Conservation (phyloP, 345 rosid species). For the Euphorbia pulcherrima region DNA sequence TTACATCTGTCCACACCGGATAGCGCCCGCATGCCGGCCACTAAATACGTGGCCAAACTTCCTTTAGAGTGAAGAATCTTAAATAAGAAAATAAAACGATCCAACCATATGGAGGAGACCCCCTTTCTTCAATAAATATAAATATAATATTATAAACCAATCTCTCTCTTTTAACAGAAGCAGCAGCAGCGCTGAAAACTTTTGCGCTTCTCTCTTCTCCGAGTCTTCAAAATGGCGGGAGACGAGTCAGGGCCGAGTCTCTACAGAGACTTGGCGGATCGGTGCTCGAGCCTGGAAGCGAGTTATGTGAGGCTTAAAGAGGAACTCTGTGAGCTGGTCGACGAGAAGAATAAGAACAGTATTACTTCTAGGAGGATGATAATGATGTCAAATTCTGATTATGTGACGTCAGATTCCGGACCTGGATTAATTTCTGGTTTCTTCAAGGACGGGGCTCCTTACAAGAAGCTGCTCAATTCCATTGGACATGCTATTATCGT, state of each 20-base stretch:
- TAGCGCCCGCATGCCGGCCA: slow-evolving; percentile 13
- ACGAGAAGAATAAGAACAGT: slow-evolving; percentile 26
- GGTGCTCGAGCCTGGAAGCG: slow-evolving; percentile 58
- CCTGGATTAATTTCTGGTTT: slow-evolving; percentile 38
- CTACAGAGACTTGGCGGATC: slow-evolving; percentile 51
- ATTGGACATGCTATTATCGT: slow-evolving; percentile 77
- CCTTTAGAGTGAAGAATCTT: slow-evolving; percentile 10
- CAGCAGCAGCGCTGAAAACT: slow-evolving; percentile 8
- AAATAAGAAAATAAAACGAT: not conserved
- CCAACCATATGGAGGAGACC: not conserved
- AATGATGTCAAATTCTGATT: slow-evolving; percentile 8
- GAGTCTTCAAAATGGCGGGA: slow-evolving; percentile 34
- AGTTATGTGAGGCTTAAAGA: slow-evolving; percentile 49
- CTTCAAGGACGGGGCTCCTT: slow-evolving; percentile 45
- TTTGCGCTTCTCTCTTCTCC: slow-evolving; percentile 30
- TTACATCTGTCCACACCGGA: slow-evolving; percentile 32
- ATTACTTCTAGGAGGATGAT: not conserved
- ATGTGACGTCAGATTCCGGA: slow-evolving; percentile 26
- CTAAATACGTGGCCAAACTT: slow-evolving; percentile 27
- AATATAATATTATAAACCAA: not conserved
- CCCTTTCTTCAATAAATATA: slow-evolving; percentile 10
- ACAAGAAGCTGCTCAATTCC: slow-evolving; percentile 61
- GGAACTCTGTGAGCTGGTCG: slow-evolving; percentile 41
- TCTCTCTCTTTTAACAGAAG: not conserved
- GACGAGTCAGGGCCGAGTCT: slow-evolving; percentile 28